phyloP scores from a whole-genome alignment of 257 asterid genomes.

The Nemophila menziesii region DNA sequence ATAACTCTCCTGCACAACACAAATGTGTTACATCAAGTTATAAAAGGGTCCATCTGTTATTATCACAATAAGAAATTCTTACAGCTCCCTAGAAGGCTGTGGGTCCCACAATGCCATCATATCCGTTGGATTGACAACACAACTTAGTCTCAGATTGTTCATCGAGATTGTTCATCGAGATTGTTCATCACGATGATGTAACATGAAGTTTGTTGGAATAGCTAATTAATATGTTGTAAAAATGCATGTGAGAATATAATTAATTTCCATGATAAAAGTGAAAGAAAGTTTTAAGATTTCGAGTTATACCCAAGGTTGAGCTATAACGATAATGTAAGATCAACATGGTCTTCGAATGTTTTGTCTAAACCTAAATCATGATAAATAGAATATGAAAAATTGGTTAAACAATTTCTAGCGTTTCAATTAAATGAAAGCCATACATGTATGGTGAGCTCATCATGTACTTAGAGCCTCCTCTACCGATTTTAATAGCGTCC shows the following conservation, averaged over 20 bases:
- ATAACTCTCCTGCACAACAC: no score
- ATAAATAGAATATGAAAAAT: slow-evolving; percentile 1
- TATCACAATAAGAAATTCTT: slow-evolving; percentile 14
- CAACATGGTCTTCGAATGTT: neutral
- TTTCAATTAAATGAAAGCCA: no score
- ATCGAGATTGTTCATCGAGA: slow-evolving; percentile 9
- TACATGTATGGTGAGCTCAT: no score
- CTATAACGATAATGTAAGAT: slow-evolving; percentile 14
- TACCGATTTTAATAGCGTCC: no score
- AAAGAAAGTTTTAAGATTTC: neutral
- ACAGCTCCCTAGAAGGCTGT: slow-evolving; percentile 9
- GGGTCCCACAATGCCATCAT: slow-evolving; percentile 10
- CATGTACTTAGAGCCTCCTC: no score
- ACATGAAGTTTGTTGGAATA: slow-evolving; percentile 6
- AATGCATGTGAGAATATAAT: neutral
- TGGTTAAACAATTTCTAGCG: no score
- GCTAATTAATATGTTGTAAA: slow-evolving; percentile 10
- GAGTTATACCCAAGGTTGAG: slow-evolving; percentile 19
- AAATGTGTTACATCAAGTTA: no score
- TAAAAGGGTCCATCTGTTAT: no score
- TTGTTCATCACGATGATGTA: slow-evolving; percentile 2
- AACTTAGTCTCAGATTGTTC: slow-evolving; percentile 13
- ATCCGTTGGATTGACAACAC: slow-evolving; percentile 26
- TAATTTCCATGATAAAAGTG: neutral
- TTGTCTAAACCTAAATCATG: neutral